Percentiles rank a stretch among this genome's conserved stretches.
Evolutionary conservation across 2,329 filamentous ascomycete species (phyloP).

Genomic region (Sclerotinia glacialis): DNA sequence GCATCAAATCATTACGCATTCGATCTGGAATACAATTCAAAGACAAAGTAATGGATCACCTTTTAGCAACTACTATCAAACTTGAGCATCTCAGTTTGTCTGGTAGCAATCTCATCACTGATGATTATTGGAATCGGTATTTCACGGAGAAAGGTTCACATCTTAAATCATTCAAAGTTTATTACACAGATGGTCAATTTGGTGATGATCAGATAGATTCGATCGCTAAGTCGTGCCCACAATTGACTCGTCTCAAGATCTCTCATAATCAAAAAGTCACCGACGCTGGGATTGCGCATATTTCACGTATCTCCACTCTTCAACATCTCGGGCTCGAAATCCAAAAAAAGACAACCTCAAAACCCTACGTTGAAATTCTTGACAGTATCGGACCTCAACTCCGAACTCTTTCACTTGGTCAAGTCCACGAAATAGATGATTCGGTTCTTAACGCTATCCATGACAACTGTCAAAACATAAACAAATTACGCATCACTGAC

Average conservation of each 20-base stretch:
- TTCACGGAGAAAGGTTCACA: conserved; percentile 62
- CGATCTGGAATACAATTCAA: conserved; percentile 91
- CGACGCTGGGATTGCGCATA: conserved; percentile 60
- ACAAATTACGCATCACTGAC: conserved; percentile 77
- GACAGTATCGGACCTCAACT: conserved; percentile 61
- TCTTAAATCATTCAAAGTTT: conserved; percentile 70
- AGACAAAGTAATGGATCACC: conserved; percentile 76
- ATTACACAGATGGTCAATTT: conserved; percentile 80
- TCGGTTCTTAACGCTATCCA: conserved; percentile 69
- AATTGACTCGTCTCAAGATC: conserved; percentile 73
- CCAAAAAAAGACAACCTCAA: conserved; percentile 52
- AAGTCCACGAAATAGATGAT: conserved; percentile 66
- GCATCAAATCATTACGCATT: conserved; percentile 68
- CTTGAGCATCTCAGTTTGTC: conserved; percentile 76
- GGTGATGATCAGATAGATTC: conserved; percentile 64
- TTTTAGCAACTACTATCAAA: conserved; percentile 66
- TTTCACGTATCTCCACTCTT: conserved; percentile 61
- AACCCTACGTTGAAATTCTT: conserved; percentile 60
- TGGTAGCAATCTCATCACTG: conserved; percentile 78
- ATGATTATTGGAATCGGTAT: conserved; percentile 70
- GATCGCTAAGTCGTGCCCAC: conserved; percentile 63
- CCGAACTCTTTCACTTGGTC: conserved; percentile 73
- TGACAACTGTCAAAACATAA: conserved; percentile 61
- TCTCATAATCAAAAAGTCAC: conserved; percentile 75
- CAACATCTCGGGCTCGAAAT: conserved; percentile 74